phyloP scores from a whole-genome alignment of 2,329 filamentous ascomycete species.

The Aspergillus texensis region DNA sequence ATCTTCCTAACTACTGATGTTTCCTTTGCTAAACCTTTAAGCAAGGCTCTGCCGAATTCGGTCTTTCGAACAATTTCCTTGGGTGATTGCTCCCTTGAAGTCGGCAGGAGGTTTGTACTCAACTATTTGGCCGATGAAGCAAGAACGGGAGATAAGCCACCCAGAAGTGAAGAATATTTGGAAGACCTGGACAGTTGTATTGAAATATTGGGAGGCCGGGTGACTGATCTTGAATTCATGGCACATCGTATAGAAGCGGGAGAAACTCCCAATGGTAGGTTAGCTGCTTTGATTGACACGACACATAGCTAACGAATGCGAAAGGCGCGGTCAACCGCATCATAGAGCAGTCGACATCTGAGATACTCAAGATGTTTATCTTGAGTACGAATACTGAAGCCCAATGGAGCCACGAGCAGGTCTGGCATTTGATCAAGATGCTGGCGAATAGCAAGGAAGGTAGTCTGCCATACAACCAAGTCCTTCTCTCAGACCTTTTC shows the following conservation, averaged over 20 bases:
- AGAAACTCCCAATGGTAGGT: constrained; percentile 69
- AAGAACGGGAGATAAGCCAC: constrained; percentile 39
- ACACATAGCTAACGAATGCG: constrained; percentile 20
- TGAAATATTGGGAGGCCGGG: constrained; percentile 77
- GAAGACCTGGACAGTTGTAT: constrained; percentile 80
- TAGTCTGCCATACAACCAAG: constrained; percentile 77
- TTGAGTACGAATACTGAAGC: constrained; percentile 60
- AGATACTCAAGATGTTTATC: constrained; percentile 92
- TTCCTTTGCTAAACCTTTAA: constrained; percentile 82
- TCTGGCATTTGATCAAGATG: constrained; percentile 82
- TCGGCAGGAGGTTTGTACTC: constrained; percentile 88
- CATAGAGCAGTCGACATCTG: constrained; percentile 81
- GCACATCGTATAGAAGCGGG: constrained; percentile 87
- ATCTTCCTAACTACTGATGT: constrained; percentile 91
- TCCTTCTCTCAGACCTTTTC: constrained; percentile 77
- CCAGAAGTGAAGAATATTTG: constrained; percentile 56
- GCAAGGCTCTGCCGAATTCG: constrained; percentile 84
- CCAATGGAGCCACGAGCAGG: constrained; percentile 81
- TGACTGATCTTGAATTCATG: constrained; percentile 95
- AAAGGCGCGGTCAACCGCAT: constrained; percentile 80
- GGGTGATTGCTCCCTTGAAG: constrained; percentile 81
- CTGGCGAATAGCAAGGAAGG: constrained; percentile 66
- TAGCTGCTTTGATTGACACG: too few relatives aligned
- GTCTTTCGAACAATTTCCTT: constrained; percentile 85
- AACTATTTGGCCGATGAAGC: constrained; percentile 66